Evolutionary conservation across 192 early-diverging fungal species (phyloP), one percentile per base, ranked within the genome.

Genomic region (Cladochytrium replicatum): DNA sequence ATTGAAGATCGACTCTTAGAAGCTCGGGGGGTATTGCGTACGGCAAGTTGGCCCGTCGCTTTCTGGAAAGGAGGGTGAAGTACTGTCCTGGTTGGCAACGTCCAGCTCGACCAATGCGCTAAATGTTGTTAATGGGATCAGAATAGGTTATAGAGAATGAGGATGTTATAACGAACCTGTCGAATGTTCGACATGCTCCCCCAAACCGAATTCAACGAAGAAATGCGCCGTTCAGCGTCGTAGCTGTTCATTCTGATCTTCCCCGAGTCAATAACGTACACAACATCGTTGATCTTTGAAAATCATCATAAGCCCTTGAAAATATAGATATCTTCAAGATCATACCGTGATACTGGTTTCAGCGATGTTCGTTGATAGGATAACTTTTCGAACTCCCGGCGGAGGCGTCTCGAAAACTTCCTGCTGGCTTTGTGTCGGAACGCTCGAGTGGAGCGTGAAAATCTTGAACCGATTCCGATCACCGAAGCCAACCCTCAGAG

Each of bases 101-200:
- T 8, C 93, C 93, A 3, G 93, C 93, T 45, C 91, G 81, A n/a
- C 91, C 93, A 29, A 73, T 64, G n/a, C 92, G 68, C 55, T 87
- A 68, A n/a, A n/a, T n/a, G n/a, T n/a, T n/a, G n/a, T n/a, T n/a
- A n/a, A 5, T 55, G 62, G 6, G 73, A 3, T 26, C n/a, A 52
- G 22, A 43, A 53, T n/a, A n/a, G n/a, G n/a, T n/a, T n/a, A n/a
- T n/a, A n/a, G n/a, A n/a, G n/a, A n/a, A n/a, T n/a, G n/a, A n/a
- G n/a, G n/a, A n/a, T n/a, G n/a, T n/a, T n/a, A n/a, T n/a, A n/a
- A 38, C 23, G 9, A 9, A 68, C 66, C 64, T 71, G 69, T 19
- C 59, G 51, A 25, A 73, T 22, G 46, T 73, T 73, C 13, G 71
- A 73, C 49, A 60, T 48, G 11, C 55, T 40, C 2, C 49, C 63